Evolutionary conservation across 768 basidiomycete species (phyloP).

Genomic region (Strobilomyces dryophilus): DNA sequence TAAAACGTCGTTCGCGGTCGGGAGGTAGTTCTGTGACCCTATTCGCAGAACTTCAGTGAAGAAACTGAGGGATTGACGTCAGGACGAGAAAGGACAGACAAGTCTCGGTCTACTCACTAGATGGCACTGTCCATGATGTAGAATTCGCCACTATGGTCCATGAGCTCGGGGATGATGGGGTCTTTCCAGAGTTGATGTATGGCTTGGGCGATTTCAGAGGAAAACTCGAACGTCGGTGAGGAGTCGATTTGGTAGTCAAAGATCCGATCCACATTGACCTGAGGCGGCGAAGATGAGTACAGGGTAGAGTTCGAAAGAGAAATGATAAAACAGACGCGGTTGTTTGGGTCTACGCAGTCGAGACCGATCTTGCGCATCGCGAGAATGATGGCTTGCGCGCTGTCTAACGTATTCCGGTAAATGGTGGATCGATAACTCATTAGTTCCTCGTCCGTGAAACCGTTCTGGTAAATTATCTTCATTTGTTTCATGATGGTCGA

Average conservation of each 20-base stretch:
- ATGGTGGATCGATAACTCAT: constrained; percentile 73
- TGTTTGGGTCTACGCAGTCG: too few species aligned
- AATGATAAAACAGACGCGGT: background rate
- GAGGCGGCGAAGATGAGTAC: constrained; percentile 15
- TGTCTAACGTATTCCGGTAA: constrained; percentile 52
- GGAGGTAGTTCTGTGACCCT: constrained; percentile 71
- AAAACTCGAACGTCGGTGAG: constrained; percentile 44
- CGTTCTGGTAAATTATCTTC: constrained; percentile 56
- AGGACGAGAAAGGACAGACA: background rate
- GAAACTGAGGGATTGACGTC: constrained; percentile 49
- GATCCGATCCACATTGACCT: constrained; percentile 54
- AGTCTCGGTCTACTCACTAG: constrained; percentile 53
- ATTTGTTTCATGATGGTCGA: constrained; percentile 97
- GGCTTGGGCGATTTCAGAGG: constrained; percentile 63
- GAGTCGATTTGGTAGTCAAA: constrained; percentile 50
- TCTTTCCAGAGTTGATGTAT: constrained; percentile 70
- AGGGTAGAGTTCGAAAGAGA: too few species aligned
- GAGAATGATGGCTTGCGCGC: too few species aligned
- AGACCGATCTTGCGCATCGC: too few species aligned
- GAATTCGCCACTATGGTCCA: constrained; percentile 68
- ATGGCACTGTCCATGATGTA: constrained; percentile 94
- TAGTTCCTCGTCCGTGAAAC: constrained; percentile 72
- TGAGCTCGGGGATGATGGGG: constrained; percentile 48
- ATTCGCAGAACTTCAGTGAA: constrained; percentile 84
- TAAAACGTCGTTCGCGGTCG: constrained; percentile 82